Evolutionary conservation across 2,329 filamentous ascomycete species (phyloP), one percentile per base, ranked within the genome.

Genomic region (Diaporthe sp.): DNA sequence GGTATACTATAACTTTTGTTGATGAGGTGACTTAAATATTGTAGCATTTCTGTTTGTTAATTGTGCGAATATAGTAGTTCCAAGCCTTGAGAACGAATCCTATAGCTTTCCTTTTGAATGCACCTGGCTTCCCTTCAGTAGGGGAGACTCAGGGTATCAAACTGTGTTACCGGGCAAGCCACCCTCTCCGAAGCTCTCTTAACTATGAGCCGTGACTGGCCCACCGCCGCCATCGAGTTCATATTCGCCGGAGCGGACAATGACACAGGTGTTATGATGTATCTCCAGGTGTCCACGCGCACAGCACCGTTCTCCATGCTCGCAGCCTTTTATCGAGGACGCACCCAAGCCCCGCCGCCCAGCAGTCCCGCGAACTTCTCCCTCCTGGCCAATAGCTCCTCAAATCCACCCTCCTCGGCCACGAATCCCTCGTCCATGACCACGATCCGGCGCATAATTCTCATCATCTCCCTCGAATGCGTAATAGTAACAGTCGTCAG

Each of bases 401-500:
- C 84, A 82, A 92, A 98, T 0, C 82, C 79, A 0, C 96, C 96
- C 72, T 88, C 84, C 80, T 96, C 90, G 3, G 91, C 93, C 9
- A 94, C 90, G 2, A 89, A 86, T 3, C 89, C 88, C 0, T 91
- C 89, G n/a, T 94, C 89, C 38, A 97, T 78, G 76, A 98, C 90
- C 0, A 96, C 86, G 10, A 98, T 86, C 58, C 90, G 87, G 80
- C 95, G 92, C 0, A 93, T 94, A 74, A 94, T 89, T 74, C 89
- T 88, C 94, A 98, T 98, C 95, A 98, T 97, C 80, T 96, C 93
- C 76, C 86, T 87, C 73, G 89, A 90, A 83, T 98, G 96, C 66
- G 95, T 98, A 52, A 97, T 92, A 33, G 97, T 88, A 22, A 98
- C 87, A 0, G 97, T 90, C 0, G 93, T 93, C 82, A 95, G 89